A percentile compares a stretch with the other conserved stretches of the same genome.
These are phyloP conservation scores for Isoetes taiwanensis DNA, from an alignment of 75 land plant species.

Conservation along the genomic window DNA sequence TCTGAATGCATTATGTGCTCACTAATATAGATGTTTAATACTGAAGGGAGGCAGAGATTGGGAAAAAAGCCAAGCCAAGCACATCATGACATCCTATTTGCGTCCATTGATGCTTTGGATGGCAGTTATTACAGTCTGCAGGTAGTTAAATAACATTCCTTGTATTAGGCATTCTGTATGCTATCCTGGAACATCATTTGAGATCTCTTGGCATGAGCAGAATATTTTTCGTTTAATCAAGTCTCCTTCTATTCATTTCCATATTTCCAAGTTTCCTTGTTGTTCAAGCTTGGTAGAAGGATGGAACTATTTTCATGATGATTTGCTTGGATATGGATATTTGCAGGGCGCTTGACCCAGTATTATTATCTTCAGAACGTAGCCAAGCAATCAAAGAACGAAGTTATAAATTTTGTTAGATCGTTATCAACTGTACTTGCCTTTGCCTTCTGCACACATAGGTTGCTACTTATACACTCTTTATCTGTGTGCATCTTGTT, in stretches of 20 bases:
- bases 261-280: too few species aligned
- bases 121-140: constrained; percentile 65
- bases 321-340: too few species aligned
- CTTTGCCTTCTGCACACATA: constrained; percentile 61
- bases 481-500: not conserved
- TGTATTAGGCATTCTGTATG: not conserved
- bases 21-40: constrained; percentile 10
- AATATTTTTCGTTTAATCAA: too few species aligned
- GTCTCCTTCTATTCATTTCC: too few species aligned
- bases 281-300: too few species aligned
- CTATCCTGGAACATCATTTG: not conserved
- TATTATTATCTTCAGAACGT: constrained; percentile 48
- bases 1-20: not conserved
- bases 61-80: constrained; percentile 51
- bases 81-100: constrained; percentile 45
- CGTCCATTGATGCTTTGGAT: constrained; percentile 69
- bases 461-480: constrained; percentile 22
- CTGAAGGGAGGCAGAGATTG: constrained; percentile 48
- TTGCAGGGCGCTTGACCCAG: constrained; percentile 63
- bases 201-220: not conserved
- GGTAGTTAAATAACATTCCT: constrained; percentile 34
- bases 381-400: constrained; percentile 76
- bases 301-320: too few species aligned
- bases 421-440: constrained; percentile 77
- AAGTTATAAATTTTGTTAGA: constrained; percentile 53